phyloP scores from a whole-genome alignment of 192 early-diverging fungal genomes.

The Backusella sp. region DNA sequence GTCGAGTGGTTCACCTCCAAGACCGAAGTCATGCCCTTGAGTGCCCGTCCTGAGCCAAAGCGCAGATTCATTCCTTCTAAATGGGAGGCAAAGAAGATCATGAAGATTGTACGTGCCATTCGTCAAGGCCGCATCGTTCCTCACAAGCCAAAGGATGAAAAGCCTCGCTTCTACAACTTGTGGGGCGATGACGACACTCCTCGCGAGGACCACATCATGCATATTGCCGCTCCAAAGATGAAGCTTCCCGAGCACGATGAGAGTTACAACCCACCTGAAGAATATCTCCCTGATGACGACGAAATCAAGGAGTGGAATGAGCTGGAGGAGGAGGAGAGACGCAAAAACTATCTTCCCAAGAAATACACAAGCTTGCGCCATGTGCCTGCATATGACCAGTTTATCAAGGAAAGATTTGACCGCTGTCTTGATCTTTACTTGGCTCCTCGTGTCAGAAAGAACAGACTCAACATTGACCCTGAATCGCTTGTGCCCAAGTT shows the following conservation, averaged over 20 bases:
- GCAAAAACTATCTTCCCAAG: constrained; percentile 61
- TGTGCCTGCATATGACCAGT: constrained; percentile 86
- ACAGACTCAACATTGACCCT: constrained; percentile 83
- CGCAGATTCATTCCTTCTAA: constrained; percentile 94
- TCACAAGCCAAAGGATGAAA: constrained; percentile 48
- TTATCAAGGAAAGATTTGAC: constrained; percentile 95
- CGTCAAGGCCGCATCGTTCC: constrained; percentile 82
- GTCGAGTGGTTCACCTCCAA: constrained; percentile 96
- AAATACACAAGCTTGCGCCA: constrained; percentile 75
- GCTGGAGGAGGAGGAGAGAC: constrained; percentile 75
- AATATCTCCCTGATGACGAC: constrained; percentile 85
- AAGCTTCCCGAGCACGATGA: constrained; percentile 87
- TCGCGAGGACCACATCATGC: constrained; percentile 60
- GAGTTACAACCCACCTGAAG: constrained; percentile 96
- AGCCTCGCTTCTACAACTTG: constrained; percentile 82
- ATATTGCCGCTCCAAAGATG: constrained; percentile 90
- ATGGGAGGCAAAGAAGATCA: constrained; percentile 89
- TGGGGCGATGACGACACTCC: constrained; percentile 76
- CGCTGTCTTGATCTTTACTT: constrained; percentile 97
- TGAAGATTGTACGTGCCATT: constrained; percentile 98
- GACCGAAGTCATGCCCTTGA: constrained; percentile 77
- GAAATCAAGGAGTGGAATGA: constrained; percentile 82
- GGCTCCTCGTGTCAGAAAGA: constrained; percentile 86
- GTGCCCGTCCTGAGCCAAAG: constrained; percentile 93
- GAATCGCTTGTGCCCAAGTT: constrained; percentile 95